phyloP scores from a whole-genome alignment of 495 filamentous ascomycete genomes.

The Aspergillus coremiiformis region DNA sequence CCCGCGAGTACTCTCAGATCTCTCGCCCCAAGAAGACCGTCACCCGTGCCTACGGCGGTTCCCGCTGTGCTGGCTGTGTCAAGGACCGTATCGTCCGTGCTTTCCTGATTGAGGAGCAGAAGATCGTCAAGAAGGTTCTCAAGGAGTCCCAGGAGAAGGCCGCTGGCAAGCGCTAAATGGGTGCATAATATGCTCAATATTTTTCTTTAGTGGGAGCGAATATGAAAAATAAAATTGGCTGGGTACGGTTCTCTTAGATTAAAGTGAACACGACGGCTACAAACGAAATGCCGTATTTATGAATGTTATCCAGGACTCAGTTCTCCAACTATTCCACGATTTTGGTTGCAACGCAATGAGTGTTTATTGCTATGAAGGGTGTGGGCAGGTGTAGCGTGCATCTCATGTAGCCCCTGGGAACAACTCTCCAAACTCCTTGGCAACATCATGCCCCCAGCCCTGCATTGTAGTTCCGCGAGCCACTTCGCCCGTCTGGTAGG shows the following conservation, averaged over 20 bases:
- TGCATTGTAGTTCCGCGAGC: background rate
- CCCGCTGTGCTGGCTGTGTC: slow-evolving; percentile 95
- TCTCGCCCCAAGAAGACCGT: slow-evolving; percentile 98
- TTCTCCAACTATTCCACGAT: background rate
- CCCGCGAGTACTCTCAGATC: slow-evolving; percentile 92
- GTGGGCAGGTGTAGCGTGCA: background rate
- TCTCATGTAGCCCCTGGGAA: background rate
- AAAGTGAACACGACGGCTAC: slow-evolving; percentile 16
- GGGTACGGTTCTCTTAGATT: slow-evolving; percentile 17
- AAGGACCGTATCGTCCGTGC: slow-evolving; percentile 95
- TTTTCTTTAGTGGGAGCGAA: slow-evolving; percentile 37
- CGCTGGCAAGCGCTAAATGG: slow-evolving; percentile 43
- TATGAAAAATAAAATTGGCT: slow-evolving; percentile 32
- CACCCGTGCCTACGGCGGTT: slow-evolving; percentile 95
- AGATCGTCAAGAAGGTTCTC: slow-evolving; percentile 99
- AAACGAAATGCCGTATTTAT: slow-evolving; percentile 1
- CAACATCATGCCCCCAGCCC: background rate
- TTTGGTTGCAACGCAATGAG: background rate
- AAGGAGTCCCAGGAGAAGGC: slow-evolving; percentile 86
- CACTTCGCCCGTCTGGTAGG: background rate
- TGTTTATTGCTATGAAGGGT: background rate
- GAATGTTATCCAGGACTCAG: slow-evolving; percentile 7
- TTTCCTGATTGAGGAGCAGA: slow-evolving; percentile 99
- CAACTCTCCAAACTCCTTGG: background rate
- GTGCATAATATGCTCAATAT: slow-evolving; percentile 35